These are phyloP conservation scores for Aechmea fasciata DNA, from an alignment of 176 grass and related monocot species.

Conservation along the genomic window DNA sequence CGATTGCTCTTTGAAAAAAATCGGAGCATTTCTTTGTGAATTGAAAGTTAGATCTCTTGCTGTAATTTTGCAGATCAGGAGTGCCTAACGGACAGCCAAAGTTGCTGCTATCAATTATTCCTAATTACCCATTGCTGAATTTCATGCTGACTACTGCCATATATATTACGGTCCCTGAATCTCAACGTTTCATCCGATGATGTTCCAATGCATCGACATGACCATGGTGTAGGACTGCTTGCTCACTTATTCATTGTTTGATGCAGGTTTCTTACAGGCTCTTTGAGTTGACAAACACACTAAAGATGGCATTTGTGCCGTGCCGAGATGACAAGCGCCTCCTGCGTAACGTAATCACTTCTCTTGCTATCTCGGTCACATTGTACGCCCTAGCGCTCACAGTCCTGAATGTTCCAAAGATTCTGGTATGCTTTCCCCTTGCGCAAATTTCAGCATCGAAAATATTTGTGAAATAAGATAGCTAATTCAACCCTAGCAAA, in stretches of 20 bases:
- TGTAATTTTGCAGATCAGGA: slow-evolving; percentile 48
- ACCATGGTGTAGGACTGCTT: slow-evolving; percentile 4
- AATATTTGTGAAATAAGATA: no score
- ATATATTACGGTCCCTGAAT: slow-evolving; percentile 68
- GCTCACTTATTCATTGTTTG: slow-evolving; percentile 12
- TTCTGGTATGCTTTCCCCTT: slow-evolving; percentile 13
- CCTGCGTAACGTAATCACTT: slow-evolving; percentile 40
- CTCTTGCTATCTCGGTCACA: slow-evolving; percentile 38
- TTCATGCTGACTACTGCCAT: slow-evolving; percentile 97
- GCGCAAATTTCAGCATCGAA: no score
- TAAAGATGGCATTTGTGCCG: slow-evolving; percentile 83
- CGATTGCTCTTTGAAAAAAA: no score
- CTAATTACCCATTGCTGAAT: slow-evolving; percentile 86
- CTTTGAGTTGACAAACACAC: slow-evolving; percentile 85
- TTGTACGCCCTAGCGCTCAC: slow-evolving; percentile 63
- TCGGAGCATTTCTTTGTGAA: neutral
- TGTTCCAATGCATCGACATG: neutral
- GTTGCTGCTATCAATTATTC: slow-evolving; percentile 73
- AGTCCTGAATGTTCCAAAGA: slow-evolving; percentile 47
- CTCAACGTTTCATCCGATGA: slow-evolving; percentile 15
- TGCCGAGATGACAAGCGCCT: slow-evolving; percentile 81
- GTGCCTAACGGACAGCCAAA: slow-evolving; percentile 87
- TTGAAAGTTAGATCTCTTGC: neutral
- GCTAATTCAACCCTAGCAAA: no score
- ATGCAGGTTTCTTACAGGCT: slow-evolving; percentile 80